A percentile compares a stretch with the other conserved stretches of the same genome.
Conservation (phyloP, 2,329 filamentous ascomycete species). For the Fusarium albosuccineum region DNA sequence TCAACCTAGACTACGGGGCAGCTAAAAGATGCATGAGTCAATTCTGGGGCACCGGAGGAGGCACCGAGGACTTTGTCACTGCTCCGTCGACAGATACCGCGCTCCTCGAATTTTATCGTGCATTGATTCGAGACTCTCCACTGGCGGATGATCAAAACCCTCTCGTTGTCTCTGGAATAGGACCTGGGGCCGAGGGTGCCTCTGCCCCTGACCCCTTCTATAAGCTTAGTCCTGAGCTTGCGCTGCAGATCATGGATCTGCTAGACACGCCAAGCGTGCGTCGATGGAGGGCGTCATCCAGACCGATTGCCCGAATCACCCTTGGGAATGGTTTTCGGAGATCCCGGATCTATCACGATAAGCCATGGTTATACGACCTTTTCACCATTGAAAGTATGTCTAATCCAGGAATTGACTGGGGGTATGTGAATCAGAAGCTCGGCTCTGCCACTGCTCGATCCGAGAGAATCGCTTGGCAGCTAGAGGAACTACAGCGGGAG, state of each 20-base stretch:
- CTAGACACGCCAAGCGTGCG: neutral
- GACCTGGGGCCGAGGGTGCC: neutral
- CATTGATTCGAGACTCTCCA: neutral
- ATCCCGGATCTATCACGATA: neutral
- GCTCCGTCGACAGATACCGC: neutral
- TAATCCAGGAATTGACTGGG: neutral
- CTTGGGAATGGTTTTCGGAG: neutral
- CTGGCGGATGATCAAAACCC: neutral
- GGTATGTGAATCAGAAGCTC: neutral
- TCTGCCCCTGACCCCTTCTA: neutral
- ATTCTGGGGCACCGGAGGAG: neutral
- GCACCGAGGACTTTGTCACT: neutral
- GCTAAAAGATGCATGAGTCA: neutral
- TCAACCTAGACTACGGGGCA: neutral
- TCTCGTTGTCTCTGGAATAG: neutral
- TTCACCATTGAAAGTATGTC: neutral
- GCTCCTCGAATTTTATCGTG: neutral
- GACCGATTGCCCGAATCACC: neutral
- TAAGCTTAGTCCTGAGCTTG: neutral
- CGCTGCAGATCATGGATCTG: neutral
- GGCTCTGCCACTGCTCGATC: neutral
- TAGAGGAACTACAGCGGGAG: too few relatives aligned
- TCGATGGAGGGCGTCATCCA: neutral
- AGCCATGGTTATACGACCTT: conserved; percentile 5
- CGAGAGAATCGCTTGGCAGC: too few relatives aligned